Conservation (phyloP, 164 flowering plant species). For the Echeveria elegans region DNA sequence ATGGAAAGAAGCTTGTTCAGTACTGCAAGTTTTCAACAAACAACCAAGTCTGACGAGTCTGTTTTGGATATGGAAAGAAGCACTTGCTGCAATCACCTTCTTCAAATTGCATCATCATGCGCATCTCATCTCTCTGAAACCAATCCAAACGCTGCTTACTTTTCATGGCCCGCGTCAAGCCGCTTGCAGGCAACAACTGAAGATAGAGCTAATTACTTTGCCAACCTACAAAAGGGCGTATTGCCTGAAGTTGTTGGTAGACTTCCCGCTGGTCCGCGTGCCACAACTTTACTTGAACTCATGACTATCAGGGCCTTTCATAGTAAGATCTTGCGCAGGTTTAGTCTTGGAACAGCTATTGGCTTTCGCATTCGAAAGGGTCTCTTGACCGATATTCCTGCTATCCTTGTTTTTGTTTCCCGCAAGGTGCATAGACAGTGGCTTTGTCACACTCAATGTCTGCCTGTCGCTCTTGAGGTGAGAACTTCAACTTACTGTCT, state of each 20-base stretch:
- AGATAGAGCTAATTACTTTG: conserved; percentile 82
- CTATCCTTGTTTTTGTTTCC: conserved; percentile 90
- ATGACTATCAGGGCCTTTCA: conserved; percentile 97
- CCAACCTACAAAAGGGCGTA: conserved; percentile 80
- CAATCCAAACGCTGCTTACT: conserved; percentile 84
- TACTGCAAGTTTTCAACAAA: conserved; percentile 40
- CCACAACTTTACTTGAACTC: conserved; percentile 81
- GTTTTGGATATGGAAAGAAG: conserved; percentile 71
- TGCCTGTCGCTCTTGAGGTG: conserved; percentile 86
- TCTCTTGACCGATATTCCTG: conserved; percentile 70
- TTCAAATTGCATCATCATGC: conserved; percentile 50
- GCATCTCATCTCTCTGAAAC: conserved; percentile 62
- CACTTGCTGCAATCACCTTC: conserved; percentile 34
- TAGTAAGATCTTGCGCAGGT: conserved; percentile 79
- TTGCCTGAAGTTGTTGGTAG: conserved; percentile 65
- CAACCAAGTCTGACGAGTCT: conserved; percentile 74
- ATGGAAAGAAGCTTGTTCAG: conserved; percentile 47
- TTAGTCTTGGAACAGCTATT: conserved; percentile 85
- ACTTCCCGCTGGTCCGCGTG: conserved; percentile 77
- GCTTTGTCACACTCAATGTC: conserved; percentile 60
- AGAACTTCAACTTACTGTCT: not conserved
- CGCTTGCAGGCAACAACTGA: conserved; percentile 75
- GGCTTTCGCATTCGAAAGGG: conserved; percentile 79
- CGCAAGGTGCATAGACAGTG: conserved; percentile 83
- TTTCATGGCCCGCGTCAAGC: conserved; percentile 89